phyloP scores from a whole-genome alignment of 805 yeast species.

The Starmerella scarabaei region DNA sequence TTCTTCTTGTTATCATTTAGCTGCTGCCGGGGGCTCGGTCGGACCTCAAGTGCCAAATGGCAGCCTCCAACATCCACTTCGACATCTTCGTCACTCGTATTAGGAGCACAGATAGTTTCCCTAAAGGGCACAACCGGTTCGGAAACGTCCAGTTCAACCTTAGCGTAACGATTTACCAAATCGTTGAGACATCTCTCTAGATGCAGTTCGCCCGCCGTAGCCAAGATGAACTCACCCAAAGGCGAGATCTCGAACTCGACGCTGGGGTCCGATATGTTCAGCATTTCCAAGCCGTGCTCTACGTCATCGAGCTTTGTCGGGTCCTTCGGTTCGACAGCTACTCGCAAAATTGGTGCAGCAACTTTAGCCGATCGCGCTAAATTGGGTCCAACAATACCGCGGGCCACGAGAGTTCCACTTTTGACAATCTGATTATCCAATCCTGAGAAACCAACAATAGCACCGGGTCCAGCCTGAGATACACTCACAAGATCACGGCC shows the following conservation, averaged over 20 bases:
- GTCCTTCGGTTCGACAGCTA: slow-evolving; percentile 88
- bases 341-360: slow-evolving; percentile 85
- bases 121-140: slow-evolving; percentile 91
- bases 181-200: slow-evolving; percentile 89
- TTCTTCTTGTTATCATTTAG: too few species aligned
- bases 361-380: slow-evolving; percentile 62
- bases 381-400: slow-evolving; percentile 50
- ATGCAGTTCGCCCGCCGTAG: slow-evolving; percentile 95
- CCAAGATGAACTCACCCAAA: slow-evolving; percentile 82
- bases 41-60: slow-evolving; percentile 8
- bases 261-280: slow-evolving; percentile 88
- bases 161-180: slow-evolving; percentile 71
- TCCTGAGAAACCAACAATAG: slow-evolving; percentile 88
- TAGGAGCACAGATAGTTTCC: slow-evolving; percentile 60
- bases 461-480: slow-evolving; percentile 81
- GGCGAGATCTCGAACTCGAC: slow-evolving; percentile 77
- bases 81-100: slow-evolving; percentile 19
- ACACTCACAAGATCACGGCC: slow-evolving; percentile 77
- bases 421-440: slow-evolving; percentile 70
- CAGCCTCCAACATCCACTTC: slow-evolving; percentile 35
- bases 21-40: slow-evolving; percentile 18
- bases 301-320: slow-evolving; percentile 59
- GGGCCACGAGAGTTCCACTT: slow-evolving; percentile 66
- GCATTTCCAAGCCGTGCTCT: slow-evolving; percentile 61
- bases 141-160: slow-evolving; percentile 71